Percentiles rank a stretch among this genome's conserved stretches.
Conservation (phyloP, 345 rosid genomes). For the Citrus inodora region DNA sequence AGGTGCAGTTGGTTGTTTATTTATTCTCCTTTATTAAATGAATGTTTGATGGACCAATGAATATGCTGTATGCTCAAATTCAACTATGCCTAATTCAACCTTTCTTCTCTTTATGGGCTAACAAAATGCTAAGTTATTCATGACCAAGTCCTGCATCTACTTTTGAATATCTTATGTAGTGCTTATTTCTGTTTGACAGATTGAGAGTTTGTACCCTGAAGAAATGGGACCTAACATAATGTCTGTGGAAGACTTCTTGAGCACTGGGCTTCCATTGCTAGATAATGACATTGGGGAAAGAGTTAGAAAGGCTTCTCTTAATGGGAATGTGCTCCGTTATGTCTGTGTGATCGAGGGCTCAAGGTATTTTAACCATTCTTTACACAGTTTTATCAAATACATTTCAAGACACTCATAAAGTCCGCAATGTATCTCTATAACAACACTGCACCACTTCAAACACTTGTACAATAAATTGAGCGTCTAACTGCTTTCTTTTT, state of each 20-base stretch:
- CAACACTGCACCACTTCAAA: neutral
- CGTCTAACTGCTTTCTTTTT: neutral
- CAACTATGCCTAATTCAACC: neutral
- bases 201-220: constrained; percentile 84
- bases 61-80: neutral
- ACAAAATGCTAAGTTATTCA: neutral
- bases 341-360: constrained; percentile 75
- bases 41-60: neutral
- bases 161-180: constrained; percentile 1
- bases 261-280: constrained; percentile 50
- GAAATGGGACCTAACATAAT: constrained; percentile 67
- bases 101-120: neutral
- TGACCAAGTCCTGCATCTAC: neutral
- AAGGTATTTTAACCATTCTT: constrained; percentile 41
- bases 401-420: neutral
- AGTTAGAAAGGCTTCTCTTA: constrained; percentile 65
- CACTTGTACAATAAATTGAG: neutral
- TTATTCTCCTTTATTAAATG: neutral
- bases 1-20: constrained; percentile 8
- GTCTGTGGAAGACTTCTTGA: constrained; percentile 74
- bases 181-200: constrained; percentile 34
- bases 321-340: constrained; percentile 83
- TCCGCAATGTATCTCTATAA: neutral
- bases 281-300: constrained; percentile 63
- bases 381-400: neutral